Base-by-base conservation (phyloP, 2,329 filamentous ascomycete species). In the Cytospora paraplurivora region DNA sequence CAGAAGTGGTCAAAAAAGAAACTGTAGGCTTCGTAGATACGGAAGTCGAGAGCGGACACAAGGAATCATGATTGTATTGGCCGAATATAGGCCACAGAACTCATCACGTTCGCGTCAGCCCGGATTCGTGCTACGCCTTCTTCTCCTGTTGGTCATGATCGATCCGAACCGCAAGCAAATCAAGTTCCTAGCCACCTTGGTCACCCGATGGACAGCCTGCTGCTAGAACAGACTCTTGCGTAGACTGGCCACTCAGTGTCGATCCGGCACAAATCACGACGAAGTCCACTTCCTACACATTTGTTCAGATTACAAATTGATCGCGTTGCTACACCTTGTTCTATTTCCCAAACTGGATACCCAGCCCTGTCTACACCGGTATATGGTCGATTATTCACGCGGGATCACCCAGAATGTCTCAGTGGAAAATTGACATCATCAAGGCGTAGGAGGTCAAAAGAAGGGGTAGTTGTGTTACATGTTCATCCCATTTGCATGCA, bases 401-500 rank as follows among this genome's bases (percentile, higher is more conserved):
- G 7, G 17, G 17, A 6, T 44, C 12, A 12, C 17, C n/a, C 38
- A n/a, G 17, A 19, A 19, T 19, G 17, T 44, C 41, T 44, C 17
- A 44, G 41, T 44, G 41, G 7, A 17, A 44, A 17, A 44, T 6
- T 44, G 12, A 44, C 41, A 44, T n/a, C 7, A 19, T n/a, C 41
- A 44, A 41, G 6, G 38, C 17, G 38, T 17, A 8, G 15, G 17
- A 44, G n/a, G 7, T n/a, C 15, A 10, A 19, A 44, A 44, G n/a
- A 11, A 47, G 44, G n/a, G 44, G 44, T 27, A 19, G 2, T 3
- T 47, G 7, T 21, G 11, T 2, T 47, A n/a, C 17, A 44, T 2
- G 17, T 44, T 7, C 17, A 19, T 7, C 38, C 21, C 51, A 61
- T 38, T 33, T 54, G 49, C 58, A 55, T 55, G 59, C 47, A 52